Evolutionary conservation across 1,139 yeast genomes (phyloP).

Genomic region (Yamadazyma dushanensis): DNA sequence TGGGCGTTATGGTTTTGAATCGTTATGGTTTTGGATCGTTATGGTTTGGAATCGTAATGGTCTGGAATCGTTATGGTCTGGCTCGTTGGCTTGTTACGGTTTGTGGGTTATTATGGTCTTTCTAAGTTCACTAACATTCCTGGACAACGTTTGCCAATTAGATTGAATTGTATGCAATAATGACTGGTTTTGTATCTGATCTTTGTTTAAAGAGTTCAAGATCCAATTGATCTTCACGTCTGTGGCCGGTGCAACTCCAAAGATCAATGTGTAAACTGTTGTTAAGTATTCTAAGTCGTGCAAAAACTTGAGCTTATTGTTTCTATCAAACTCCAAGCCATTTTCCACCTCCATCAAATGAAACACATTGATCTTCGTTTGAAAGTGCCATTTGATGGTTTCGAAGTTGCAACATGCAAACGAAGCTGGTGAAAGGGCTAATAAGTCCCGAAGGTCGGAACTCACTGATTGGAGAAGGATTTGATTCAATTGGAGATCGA

Average conservation of each 20-base stretch:
- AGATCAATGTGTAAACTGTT: conserved; percentile 15
- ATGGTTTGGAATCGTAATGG: not conserved
- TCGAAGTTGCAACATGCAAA: conserved; percentile 18
- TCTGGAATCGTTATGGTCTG: not conserved
- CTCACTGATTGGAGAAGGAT: conserved; percentile 12
- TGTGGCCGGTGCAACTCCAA: conserved; percentile 13
- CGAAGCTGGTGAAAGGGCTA: conserved; percentile 5
- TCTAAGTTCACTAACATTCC: conserved; percentile 13
- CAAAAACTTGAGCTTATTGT: conserved; percentile 12
- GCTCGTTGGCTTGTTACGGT: not conserved
- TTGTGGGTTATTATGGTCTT: conserved; percentile 7
- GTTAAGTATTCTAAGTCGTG: conserved; percentile 16
- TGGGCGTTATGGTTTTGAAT: no score
- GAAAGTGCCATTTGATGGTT: conserved; percentile 16
- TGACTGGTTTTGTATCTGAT: conserved; percentile 6
- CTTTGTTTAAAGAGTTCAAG: conserved; percentile 16
- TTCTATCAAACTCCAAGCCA: conserved; percentile 11
- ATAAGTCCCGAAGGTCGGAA: not conserved
- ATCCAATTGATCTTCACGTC: conserved; percentile 20
- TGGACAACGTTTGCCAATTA: conserved; percentile 15
- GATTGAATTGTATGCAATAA: conserved; percentile 12
- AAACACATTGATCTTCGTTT: conserved; percentile 14
- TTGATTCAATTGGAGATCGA: conserved; percentile 10
- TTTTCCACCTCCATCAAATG: conserved; percentile 18
- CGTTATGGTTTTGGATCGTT: not conserved